Conservation (phyloP, 2,329 filamentous ascomycete genomes). For the Ramularia endophylla region DNA sequence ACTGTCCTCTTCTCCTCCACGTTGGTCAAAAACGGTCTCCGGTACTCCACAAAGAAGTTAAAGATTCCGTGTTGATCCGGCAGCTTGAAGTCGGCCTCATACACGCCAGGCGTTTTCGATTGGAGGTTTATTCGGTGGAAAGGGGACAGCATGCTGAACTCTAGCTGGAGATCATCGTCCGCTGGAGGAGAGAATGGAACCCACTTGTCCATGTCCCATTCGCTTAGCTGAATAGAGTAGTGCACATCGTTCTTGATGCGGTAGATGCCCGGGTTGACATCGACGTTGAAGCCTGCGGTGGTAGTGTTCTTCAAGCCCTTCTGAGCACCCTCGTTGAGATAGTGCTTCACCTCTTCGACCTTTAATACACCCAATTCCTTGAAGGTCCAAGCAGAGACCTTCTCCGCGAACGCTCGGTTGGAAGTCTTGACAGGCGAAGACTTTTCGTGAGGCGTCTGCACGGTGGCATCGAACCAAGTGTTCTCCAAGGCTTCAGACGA, state of each 20-base stretch:
- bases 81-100: conserved; percentile 67
- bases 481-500: conserved; percentile 83
- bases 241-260: conserved; percentile 92
- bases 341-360: conserved; percentile 78
- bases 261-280: conserved; percentile 79
- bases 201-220: conserved; percentile 71
- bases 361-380: conserved; percentile 86
- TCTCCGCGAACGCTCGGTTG: conserved; percentile 81
- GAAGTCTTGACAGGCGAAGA: conserved; percentile 58
- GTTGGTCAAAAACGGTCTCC: conserved; percentile 82
- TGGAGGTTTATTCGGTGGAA: conserved; percentile 81
- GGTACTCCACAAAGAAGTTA: conserved; percentile 97
- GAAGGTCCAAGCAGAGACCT: conserved; percentile 91
- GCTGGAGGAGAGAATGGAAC: conserved; percentile 64
- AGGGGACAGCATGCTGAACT: conserved; percentile 97
- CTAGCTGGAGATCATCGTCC: conserved; percentile 76
- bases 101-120: conserved; percentile 63
- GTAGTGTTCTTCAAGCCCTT: conserved; percentile 32
- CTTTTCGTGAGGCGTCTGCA: conserved; percentile 48
- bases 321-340: conserved; percentile 50
- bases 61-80: conserved; percentile 99
- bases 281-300: conserved; percentile 35
- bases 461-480: conserved; percentile 78
- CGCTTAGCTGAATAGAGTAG: conserved; percentile 83
- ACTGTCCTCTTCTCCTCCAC: conserved; percentile 93